Evolutionary conservation across 2,329 filamentous ascomycete species (phyloP), one percentile per base, ranked within the genome.

Genomic region (Scortechinia acanthostroma): DNA sequence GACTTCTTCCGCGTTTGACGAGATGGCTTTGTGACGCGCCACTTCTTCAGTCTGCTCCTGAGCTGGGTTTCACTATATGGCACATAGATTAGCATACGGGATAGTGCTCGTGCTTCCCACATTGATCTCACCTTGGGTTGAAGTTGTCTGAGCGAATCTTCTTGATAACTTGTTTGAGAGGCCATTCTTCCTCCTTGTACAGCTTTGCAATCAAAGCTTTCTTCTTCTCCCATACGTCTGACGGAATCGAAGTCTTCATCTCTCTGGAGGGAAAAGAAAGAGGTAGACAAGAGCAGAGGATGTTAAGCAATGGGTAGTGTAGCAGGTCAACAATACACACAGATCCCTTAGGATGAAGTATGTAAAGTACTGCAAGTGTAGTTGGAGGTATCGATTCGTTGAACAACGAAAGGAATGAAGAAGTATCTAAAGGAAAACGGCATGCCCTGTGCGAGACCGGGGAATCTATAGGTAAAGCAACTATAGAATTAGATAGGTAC

Each of bases 111-210:
- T 21, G 14, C 45, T 3, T 20, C n/a, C 20, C 15, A 22, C 21
- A 14, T 40, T 37, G 20, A n/a, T 46, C 61, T 53, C 47, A 67
- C 64, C 63, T 67, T 16, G 64, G 64, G 48, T 67, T 61, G 51
- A 66, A 67, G 45, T 65, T 59, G 19, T 60, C 55, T 4, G 61
- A 61, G 15, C 64, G 62, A 28, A 67, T 65, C 51, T 65, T 59
- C 50, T 67, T 66, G 45, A 66, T 67, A 44, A 67, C 64, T 45
- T 67, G 64, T 47, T 67, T 66, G 44, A 67, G 52, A 3, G 64
- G 64, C 64, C 64, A 67, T 59, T 67, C 64, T 45, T 67, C 63
- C 21, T 65, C 63, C 53, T 63, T 65, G 45, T 67, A 67, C 35
- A 66, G 49, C 25, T 58, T 59, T 37, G 62, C 57, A 50, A 67